Evolutionary conservation across 495 filamentous ascomycete genomes (phyloP).

Genomic region (Pyronema omphalodes): DNA sequence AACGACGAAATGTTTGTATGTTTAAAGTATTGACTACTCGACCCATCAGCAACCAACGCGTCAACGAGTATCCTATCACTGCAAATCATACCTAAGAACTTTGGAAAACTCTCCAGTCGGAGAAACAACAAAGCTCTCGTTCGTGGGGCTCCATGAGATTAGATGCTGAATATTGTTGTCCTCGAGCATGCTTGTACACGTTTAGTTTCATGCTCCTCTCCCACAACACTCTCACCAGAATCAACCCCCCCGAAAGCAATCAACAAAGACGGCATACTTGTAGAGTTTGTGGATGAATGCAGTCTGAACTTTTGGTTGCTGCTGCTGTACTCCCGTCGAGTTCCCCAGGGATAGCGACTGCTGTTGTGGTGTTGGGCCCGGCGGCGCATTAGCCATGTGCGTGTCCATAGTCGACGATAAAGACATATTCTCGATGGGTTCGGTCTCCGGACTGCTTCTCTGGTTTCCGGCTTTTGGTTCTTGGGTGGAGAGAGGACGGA

Average conservation of each 20-base stretch:
- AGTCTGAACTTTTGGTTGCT: constrained; percentile 95
- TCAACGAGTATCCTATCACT: constrained; percentile 2
- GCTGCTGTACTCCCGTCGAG: constrained; percentile 66
- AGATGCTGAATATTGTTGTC: constrained; percentile 81
- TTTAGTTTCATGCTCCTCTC: constrained; percentile 26
- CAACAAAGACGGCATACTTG: constrained; percentile 45
- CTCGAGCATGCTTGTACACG: constrained; percentile 66
- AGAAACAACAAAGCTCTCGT: constrained; percentile 97
- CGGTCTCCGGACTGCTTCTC: constrained; percentile 22
- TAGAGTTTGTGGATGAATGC: constrained; percentile 99
- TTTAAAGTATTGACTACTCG: constrained; percentile 76
- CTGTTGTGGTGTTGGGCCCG: background rate
- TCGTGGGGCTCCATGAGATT: constrained; percentile 83
- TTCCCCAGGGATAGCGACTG: background rate
- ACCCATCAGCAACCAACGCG: background rate
- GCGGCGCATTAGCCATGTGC: constrained; percentile 27
- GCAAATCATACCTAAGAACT: constrained; percentile 67
- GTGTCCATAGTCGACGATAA: constrained; percentile 29
- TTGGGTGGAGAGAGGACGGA: constrained; percentile 13
- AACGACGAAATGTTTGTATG: constrained; percentile 99
- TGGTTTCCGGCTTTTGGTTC: constrained; percentile 20
- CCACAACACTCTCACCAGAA: background rate
- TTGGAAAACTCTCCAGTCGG: constrained; percentile 96
- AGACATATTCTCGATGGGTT: constrained; percentile 20
- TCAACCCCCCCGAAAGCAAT: constrained; percentile 6